Conservation (phyloP, 768 basidiomycete species). For the Xerocomus brunneocitrinus region DNA sequence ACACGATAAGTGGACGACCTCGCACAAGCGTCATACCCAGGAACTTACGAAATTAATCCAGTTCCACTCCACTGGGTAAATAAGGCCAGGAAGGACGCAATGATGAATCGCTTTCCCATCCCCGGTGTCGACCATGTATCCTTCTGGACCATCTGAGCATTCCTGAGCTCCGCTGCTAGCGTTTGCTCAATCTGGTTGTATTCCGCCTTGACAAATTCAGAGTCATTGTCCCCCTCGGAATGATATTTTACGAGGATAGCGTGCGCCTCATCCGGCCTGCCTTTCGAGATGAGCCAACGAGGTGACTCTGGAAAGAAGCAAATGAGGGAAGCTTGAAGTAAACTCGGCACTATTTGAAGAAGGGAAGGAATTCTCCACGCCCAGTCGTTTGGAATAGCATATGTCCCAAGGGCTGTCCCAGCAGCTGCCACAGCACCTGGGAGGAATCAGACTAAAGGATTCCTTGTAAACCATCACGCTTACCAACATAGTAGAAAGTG, state of each 20-base stretch:
- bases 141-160: not conserved
- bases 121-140: conserved; percentile 2
- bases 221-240: conserved; percentile 48
- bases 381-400: conserved; percentile 53
- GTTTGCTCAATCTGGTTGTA: conserved; percentile 55
- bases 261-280: conserved; percentile 45
- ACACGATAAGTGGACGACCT: not conserved
- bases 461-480: not conserved
- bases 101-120: conserved; percentile 15
- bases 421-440: conserved; percentile 34
- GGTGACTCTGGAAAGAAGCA: conserved; percentile 60
- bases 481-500: conserved; percentile 3
- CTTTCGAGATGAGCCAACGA: conserved; percentile 57
- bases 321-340: conserved; percentile 52
- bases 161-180: conserved; percentile 30
- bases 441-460: not conserved
- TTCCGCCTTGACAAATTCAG: conserved; percentile 55
- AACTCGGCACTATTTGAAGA: conserved; percentile 50
- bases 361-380: conserved; percentile 61
- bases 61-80: conserved; percentile 9
- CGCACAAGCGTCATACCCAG: rapidly evolving
- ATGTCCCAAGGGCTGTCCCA: conserved; percentile 57
- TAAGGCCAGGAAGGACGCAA: conserved; percentile 7
- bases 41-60: conserved; percentile 8
- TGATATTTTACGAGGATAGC: conserved; percentile 52